A percentile compares a stretch with the other conserved stretches of the same genome.
Conservation (phyloP, 768 basidiomycete species). For the Tubosaeta sp. region DNA sequence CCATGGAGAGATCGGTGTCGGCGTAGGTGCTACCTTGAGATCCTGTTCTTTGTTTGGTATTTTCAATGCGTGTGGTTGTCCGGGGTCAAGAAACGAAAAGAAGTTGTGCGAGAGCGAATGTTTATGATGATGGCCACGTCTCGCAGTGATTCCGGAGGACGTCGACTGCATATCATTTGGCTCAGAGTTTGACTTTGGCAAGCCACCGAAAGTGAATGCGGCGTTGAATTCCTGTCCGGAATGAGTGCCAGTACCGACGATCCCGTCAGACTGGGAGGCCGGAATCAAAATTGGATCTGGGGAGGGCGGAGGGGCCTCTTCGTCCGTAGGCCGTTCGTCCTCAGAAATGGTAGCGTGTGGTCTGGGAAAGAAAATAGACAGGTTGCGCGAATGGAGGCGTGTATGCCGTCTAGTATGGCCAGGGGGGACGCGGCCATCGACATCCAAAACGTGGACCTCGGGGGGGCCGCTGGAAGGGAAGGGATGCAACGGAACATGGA, state of each 20-base stretch:
- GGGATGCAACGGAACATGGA: conserved; percentile 21
- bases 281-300: conserved; percentile 41
- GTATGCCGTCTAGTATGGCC: conserved; percentile 47
- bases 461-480: conserved; percentile 22
- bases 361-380: conserved; percentile 88
- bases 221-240: conserved; percentile 41
- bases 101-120: conserved; percentile 94
- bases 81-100: conserved; percentile 92
- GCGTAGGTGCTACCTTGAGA: conserved; percentile 55
- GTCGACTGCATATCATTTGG: conserved; percentile 14
- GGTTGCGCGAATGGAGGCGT: conserved; percentile 83
- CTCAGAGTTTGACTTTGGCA: conserved; percentile 30
- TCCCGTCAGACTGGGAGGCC: conserved; percentile 36
- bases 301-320: conserved; percentile 44
- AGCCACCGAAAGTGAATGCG: conserved; percentile 64
- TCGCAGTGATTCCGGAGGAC: conserved; percentile 23
- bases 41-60: conserved; percentile 27
- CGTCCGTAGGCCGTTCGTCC: conserved; percentile 48
- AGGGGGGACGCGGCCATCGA: conserved; percentile 13
- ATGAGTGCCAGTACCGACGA: conserved; percentile 19
- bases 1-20: conserved; percentile 65
- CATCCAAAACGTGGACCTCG: conserved; percentile 17
- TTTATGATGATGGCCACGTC: conserved; percentile 83
- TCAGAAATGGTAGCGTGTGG: conserved; percentile 62
- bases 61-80: conserved; percentile 17